Percentiles rank a stretch among this genome's conserved stretches.
Evolutionary conservation across 208 protist species (phyloP).

Genomic region (Leishmania braziliensis): DNA sequence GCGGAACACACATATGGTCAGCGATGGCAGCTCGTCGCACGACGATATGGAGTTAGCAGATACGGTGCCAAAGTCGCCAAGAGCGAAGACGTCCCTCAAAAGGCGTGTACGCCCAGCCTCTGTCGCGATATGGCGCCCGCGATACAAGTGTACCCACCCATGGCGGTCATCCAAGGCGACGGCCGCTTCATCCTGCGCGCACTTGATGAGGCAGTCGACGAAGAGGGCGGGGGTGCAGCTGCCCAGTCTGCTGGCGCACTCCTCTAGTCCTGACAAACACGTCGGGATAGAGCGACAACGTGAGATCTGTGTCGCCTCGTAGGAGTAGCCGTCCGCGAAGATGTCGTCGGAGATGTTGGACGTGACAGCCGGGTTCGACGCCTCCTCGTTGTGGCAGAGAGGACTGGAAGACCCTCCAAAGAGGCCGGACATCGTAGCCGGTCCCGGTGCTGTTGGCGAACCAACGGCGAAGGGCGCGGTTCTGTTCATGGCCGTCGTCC

Average conservation of each 20-base stretch:
- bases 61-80: neutral
- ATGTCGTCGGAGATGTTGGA: neutral
- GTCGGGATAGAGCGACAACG: constrained; percentile 11
- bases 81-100: constrained; percentile 23
- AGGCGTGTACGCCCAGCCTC: constrained; percentile 19
- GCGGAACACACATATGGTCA: constrained; percentile 39
- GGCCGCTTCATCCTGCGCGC: constrained; percentile 34
- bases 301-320: constrained; percentile 24
- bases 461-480: neutral
- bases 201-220: constrained; percentile 36
- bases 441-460: neutral
- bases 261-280: neutral
- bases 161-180: constrained; percentile 28
- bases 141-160: constrained; percentile 40
- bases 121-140: constrained; percentile 25
- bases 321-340: constrained; percentile 12
- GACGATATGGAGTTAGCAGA: neutral
- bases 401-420: neutral
- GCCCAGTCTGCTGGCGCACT: constrained; percentile 10
- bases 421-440: neutral
- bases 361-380: neutral
- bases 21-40: neutral
- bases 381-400: constrained; percentile 9
- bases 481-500: neutral
- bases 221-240: constrained; percentile 30